A percentile compares a stretch with the other conserved stretches of the same genome.
phyloP scores from a whole-genome alignment of 371 early-diverging fungal genomes.

The Batrachochytrium dendrobatidis region DNA sequence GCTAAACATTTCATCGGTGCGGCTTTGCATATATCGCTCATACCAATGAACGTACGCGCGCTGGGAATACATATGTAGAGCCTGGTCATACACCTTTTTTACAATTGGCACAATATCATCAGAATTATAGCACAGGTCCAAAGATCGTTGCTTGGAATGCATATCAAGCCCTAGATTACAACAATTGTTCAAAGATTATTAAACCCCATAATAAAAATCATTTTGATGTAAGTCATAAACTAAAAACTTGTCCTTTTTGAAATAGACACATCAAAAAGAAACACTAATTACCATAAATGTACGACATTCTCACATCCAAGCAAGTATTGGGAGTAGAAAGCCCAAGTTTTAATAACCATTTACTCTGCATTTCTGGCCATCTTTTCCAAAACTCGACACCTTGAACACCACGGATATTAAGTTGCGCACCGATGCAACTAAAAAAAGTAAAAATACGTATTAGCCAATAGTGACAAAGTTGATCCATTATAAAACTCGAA shows the following conservation, averaged over 20 bases:
- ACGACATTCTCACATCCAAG: conserved; percentile 8
- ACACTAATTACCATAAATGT: conserved; percentile 10
- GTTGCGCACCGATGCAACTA: conserved; percentile 10
- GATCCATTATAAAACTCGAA: neutral
- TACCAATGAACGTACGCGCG: conserved; percentile 36
- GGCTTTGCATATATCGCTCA: conserved; percentile 14
- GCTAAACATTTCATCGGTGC: conserved; percentile 12
- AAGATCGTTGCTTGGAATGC: conserved; percentile 17
- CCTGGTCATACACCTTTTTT: conserved; percentile 3
- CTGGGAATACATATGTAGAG: conserved; percentile 12
- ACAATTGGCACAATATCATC: conserved; percentile 12
- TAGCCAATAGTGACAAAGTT: too few relatives aligned
- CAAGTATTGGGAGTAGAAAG: neutral
- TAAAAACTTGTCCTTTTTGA: neutral
- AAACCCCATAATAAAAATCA: conserved; percentile 1
- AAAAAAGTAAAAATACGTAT: too few relatives aligned
- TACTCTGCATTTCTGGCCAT: neutral
- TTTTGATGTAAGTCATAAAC: neutral
- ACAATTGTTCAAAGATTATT: neutral
- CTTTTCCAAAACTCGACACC: conserved; percentile 20
- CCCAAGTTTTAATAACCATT: conserved; percentile 6
- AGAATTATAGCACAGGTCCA: conserved; percentile 22
- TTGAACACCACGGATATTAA: conserved; percentile 18
- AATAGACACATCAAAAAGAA: neutral
- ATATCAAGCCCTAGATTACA: conserved; percentile 17